These are phyloP conservation scores for Chrysanthemum makinoi DNA, from an alignment of 129 eudicot genomes.

Conservation along the genomic window DNA sequence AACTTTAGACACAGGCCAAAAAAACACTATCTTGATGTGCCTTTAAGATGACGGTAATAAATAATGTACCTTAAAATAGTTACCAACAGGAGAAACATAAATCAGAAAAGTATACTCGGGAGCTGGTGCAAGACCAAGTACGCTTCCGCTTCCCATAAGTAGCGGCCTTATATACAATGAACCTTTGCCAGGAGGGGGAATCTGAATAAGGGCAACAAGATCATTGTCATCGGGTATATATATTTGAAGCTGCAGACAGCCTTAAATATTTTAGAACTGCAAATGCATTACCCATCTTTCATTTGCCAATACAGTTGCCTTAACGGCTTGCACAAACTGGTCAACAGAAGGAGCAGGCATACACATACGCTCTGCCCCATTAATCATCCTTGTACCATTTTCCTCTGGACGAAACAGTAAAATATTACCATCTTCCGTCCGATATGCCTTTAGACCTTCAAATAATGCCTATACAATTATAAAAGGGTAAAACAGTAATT, in stretches of 20 bases:
- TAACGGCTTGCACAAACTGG: conserved; percentile 91
- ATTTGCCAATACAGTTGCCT: conserved; percentile 80
- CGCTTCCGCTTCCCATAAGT: conserved; percentile 96
- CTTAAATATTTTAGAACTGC: background rate
- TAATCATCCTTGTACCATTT: conserved; percentile 75
- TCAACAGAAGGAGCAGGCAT: conserved; percentile 95
- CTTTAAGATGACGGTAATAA: no score
- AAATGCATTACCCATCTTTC: conserved; percentile 75
- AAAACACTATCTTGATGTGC: background rate
- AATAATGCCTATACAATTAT: conserved; percentile 62
- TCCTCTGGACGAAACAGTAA: conserved; percentile 91
- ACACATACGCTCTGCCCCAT: conserved; percentile 97
- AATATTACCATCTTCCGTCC: conserved; percentile 68
- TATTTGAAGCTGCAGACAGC: background rate
- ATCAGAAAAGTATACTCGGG: conserved; percentile 93
- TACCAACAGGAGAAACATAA: conserved; percentile 94
- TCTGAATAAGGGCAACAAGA: conserved; percentile 39
- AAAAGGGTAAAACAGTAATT: conserved; percentile 7
- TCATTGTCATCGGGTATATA: background rate
- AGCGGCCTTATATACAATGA: conserved; percentile 84
- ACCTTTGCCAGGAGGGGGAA: conserved; percentile 97
- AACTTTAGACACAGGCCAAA: background rate
- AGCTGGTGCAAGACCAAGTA: conserved; percentile 98
- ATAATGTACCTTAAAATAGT: conserved; percentile 78
- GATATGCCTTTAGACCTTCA: conserved; percentile 94